Conservation (phyloP, 2,329 filamentous ascomycete genomes). For the Rhynchosporium secalis region DNA sequence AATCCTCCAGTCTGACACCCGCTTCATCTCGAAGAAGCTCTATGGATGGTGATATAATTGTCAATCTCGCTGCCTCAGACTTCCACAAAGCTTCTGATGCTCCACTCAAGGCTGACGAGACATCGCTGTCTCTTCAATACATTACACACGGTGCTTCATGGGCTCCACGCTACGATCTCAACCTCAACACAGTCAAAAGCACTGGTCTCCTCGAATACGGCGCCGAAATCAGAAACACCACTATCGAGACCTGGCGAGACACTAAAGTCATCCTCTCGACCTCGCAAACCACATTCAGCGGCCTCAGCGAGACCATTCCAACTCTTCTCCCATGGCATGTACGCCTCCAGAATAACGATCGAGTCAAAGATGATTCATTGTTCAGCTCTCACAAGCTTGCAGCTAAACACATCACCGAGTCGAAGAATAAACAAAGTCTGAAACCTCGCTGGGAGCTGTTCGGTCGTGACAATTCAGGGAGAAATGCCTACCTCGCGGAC, state of each 20-base stretch:
- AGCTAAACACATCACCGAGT: conserved; percentile 32
- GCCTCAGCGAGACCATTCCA: conserved; percentile 50
- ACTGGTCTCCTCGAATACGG: conserved; percentile 46
- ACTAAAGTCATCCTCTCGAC: conserved; percentile 48
- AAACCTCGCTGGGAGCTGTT: conserved; percentile 43
- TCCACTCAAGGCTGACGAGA: conserved; percentile 29
- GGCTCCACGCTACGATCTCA: conserved; percentile 51
- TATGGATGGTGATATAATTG: conserved; percentile 51
- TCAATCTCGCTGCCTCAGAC: conserved; percentile 46
- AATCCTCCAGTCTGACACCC: conserved; percentile 50
- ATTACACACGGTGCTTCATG: conserved; percentile 32
- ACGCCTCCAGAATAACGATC: conserved; percentile 40
- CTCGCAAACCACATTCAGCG: conserved; percentile 51
- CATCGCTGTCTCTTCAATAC: conserved; percentile 23
- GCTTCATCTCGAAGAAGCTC: conserved; percentile 48
- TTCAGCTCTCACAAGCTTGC: conserved; percentile 41
- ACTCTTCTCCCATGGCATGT: conserved; percentile 49
- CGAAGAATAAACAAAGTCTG: conserved; percentile 23
- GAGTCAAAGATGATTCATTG: conserved; percentile 28
- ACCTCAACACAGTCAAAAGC: conserved; percentile 42
- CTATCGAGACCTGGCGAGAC: conserved; percentile 51
- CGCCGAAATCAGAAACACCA: conserved; percentile 54
- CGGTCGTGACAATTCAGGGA: conserved; percentile 31
- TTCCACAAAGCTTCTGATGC: conserved; percentile 31
- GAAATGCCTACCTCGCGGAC: conserved; percentile 1